Evolutionary conservation across 768 basidiomycete species (phyloP).

Genomic region (Gymnopilus dilepis): DNA sequence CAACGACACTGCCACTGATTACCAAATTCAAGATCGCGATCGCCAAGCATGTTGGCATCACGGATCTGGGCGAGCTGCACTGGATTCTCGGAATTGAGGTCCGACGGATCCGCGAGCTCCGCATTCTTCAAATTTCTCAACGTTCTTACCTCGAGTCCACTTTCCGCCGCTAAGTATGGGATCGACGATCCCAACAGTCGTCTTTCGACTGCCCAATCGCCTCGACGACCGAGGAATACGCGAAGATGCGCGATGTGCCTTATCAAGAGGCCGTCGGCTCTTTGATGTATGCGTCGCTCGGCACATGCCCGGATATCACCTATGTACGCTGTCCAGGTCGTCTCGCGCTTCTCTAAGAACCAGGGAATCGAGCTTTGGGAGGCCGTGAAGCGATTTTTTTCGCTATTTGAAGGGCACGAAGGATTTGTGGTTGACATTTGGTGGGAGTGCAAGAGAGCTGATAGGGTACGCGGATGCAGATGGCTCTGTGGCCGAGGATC

Average conservation of each 20-base stretch:
- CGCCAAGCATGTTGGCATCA: too few species aligned
- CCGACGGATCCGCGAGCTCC: background rate
- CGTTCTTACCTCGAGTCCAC: constrained; percentile 33
- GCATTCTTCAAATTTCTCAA: too few species aligned
- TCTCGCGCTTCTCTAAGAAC: constrained; percentile 33
- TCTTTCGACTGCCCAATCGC: constrained; percentile 22
- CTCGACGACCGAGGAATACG: constrained; percentile 16
- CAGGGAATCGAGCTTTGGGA: constrained; percentile 37
- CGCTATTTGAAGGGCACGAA: constrained; percentile 42
- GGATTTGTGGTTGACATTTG: constrained; percentile 26
- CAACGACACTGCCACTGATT: too few species aligned
- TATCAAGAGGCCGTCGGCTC: constrained; percentile 33
- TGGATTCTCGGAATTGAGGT: constrained; percentile 9
- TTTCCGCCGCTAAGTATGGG: constrained; percentile 27
- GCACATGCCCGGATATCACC: too few species aligned
- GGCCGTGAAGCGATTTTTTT: constrained; percentile 42
- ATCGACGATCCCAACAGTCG: constrained; percentile 27
- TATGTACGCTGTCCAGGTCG: constrained; percentile 31
- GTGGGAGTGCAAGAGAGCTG: constrained; percentile 19
- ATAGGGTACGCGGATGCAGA: constrained; percentile 30
- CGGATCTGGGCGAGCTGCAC: too few species aligned
- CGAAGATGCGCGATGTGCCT: constrained; percentile 17
- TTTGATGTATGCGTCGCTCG: too few species aligned
- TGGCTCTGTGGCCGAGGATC: constrained; percentile 24
- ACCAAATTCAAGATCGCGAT: too few species aligned